Evolutionary conservation across 768 basidiomycete species (phyloP).

Genomic region (Auricularia auricula-judae): DNA sequence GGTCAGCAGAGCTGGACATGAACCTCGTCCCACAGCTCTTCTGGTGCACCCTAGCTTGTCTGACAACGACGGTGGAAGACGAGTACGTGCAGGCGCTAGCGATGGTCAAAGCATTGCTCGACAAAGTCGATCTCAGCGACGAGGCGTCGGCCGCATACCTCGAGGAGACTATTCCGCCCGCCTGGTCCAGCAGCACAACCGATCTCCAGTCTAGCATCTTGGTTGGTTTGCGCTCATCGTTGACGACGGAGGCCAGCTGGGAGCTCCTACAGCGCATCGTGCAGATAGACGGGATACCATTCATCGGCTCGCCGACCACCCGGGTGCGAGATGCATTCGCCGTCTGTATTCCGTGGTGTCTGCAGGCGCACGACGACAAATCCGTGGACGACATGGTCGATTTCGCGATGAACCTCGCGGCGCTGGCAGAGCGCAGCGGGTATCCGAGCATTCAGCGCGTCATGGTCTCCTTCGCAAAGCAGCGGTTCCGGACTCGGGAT

Average conservation of each 20-base stretch:
- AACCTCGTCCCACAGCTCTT: slow-evolving; percentile 70
- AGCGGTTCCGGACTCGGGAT: slow-evolving; percentile 81
- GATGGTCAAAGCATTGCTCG: slow-evolving; percentile 54
- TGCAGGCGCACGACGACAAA: slow-evolving; percentile 56
- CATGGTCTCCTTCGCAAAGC: slow-evolving; percentile 80
- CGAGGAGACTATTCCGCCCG: slow-evolving; percentile 51
- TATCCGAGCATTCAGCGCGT: slow-evolving; percentile 75
- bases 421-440: slow-evolving; percentile 60
- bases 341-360: slow-evolving; percentile 75
- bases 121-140: slow-evolving; percentile 63
- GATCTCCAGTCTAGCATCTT: slow-evolving; percentile 63
- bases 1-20: slow-evolving; percentile 43
- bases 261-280: slow-evolving; percentile 53
- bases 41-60: slow-evolving; percentile 75
- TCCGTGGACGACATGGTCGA: slow-evolving; percentile 21
- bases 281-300: slow-evolving; percentile 44
- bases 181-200: slow-evolving; percentile 52
- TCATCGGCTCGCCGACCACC: slow-evolving; percentile 61
- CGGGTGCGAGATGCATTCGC: slow-evolving; percentile 79
- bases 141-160: slow-evolving; percentile 56
- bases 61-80: slow-evolving; percentile 70
- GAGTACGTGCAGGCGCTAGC: slow-evolving; percentile 64
- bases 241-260: slow-evolving; percentile 56
- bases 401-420: slow-evolving; percentile 55
- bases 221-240: slow-evolving; percentile 69